These are phyloP conservation scores for Fusarium brachygibbosum DNA, from an alignment of 2,329 filamentous ascomycete genomes.

Conservation along the genomic window DNA sequence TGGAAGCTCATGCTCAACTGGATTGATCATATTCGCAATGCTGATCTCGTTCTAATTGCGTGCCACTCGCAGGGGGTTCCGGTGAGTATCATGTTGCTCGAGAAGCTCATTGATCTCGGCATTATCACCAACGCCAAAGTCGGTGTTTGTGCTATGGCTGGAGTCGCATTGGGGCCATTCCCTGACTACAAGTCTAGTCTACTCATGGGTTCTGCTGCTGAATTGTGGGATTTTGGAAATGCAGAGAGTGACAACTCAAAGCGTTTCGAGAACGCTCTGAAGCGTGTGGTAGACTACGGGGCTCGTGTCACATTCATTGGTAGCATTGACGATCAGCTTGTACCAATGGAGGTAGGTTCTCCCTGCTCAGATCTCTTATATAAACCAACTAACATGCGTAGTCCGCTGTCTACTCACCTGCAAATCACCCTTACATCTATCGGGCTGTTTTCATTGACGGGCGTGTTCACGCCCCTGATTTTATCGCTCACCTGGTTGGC, in stretches of 20 bases:
- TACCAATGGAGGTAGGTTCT: constrained; percentile 83
- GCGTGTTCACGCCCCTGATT: constrained; percentile 90
- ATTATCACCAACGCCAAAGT: constrained; percentile 82
- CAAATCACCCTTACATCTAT: constrained; percentile 92
- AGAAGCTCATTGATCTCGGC: constrained; percentile 91
- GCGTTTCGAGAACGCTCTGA: constrained; percentile 81
- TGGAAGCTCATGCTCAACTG: constrained; percentile 97
- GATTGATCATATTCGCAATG: constrained; percentile 88
- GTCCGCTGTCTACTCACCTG: constrained; percentile 89
- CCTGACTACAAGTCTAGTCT: constrained; percentile 91
- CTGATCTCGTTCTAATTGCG: constrained; percentile 91
- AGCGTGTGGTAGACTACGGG: constrained; percentile 80
- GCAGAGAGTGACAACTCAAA: constrained; percentile 85
- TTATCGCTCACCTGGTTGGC: constrained; percentile 91
- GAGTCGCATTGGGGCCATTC: constrained; percentile 93
- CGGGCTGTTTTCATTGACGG: constrained; percentile 97
- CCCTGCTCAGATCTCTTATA: background rate
- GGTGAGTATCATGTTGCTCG: constrained; percentile 90
- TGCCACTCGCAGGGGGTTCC: constrained; percentile 97
- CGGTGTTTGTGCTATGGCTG: constrained; percentile 90
- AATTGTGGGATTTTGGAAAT: constrained; percentile 93
- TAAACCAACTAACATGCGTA: constrained; percentile 51
- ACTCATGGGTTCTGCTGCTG: constrained; percentile 89
- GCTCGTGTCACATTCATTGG: constrained; percentile 89
- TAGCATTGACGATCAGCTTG: constrained; percentile 96